These are phyloP conservation scores for Zasmidium cellare DNA, from an alignment of 2,329 filamentous ascomycete genomes.

Conservation along the genomic window DNA sequence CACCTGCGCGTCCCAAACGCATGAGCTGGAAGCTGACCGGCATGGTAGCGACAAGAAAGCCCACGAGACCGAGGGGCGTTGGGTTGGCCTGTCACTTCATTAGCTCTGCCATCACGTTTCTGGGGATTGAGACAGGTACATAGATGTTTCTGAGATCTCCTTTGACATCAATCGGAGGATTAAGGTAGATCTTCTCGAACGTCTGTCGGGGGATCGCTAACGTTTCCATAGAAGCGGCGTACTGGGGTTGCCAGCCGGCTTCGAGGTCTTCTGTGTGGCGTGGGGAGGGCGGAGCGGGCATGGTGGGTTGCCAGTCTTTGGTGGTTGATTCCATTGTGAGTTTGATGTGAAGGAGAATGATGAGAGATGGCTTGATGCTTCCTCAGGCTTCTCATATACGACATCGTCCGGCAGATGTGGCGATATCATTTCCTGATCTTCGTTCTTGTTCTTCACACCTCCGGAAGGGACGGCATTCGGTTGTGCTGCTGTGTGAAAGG, in stretches of 20 bases:
- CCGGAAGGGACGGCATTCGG: background rate
- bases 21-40: slow-evolving; percentile 7
- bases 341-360: background rate
- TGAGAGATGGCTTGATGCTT: background rate
- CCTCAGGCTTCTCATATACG: background rate
- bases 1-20: slow-evolving; percentile 1
- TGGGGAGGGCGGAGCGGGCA: background rate
- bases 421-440: background rate
- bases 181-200: slow-evolving; percentile 14
- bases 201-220: slow-evolving; percentile 6
- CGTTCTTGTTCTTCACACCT: too few relatives aligned
- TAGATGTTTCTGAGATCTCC: slow-evolving; percentile 8
- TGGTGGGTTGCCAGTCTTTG: background rate
- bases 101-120: background rate
- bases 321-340: background rate
- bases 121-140: background rate
- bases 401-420: background rate
- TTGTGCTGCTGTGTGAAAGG: background rate
- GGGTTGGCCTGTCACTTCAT: slow-evolving; percentile 2
- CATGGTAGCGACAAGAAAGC: slow-evolving; percentile 11
- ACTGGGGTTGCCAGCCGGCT: background rate
- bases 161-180: slow-evolving; percentile 9
- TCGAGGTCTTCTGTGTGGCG: background rate
- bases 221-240: background rate
- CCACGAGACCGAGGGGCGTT: slow-evolving; percentile 11